Evolutionary conservation across 2,329 filamentous ascomycete species (phyloP), one percentile per base, ranked within the genome.

Genomic region (Penicillium palitans): DNA sequence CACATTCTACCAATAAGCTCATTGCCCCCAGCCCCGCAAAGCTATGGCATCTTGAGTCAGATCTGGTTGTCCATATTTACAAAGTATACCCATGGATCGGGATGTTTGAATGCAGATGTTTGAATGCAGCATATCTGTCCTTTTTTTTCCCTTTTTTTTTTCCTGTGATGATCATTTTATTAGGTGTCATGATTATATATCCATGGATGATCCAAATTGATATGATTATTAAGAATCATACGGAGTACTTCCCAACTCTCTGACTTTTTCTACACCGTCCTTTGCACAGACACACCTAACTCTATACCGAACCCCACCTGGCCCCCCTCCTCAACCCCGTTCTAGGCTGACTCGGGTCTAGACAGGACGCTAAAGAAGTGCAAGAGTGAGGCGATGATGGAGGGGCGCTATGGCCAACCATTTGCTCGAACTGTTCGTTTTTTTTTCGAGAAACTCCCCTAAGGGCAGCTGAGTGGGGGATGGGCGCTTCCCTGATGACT

Each of bases 341-440:
- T 31, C 52, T 39, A 55, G 44, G 19, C 46, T 56, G 37, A 27
- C 46, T 56, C 53, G 47, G 54, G 47, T 52, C 48, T 56, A 56
- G 54, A 39, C 48, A 48, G 21, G 19, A 55, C 45, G n/a, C 49
- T 45, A 57, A 40, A 9, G 4, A 27, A 31, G 39, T 27, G 13
- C 29, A 39, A 45, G 40, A 55, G 56, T 58, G 56, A 58, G 56
- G 56, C 56, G 39, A 58, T 55, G 56, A 58, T 45, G 56, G 56
- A 55, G 56, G 56, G 56, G 39, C 37, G 46, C 56, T 35, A 49
- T 55, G 56, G 56, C 52, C 56, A 58, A 46, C 56, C 52, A 58
- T 58, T 58, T 58, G 55, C 15, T 39, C 29, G 27, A 55, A 55
- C 50, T 37, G 50, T 57, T 49, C 53, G 39, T 33, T 37, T 39